Conservation (phyloP, 108 stramenopile genomes). For the Nitzschia sp. region DNA sequence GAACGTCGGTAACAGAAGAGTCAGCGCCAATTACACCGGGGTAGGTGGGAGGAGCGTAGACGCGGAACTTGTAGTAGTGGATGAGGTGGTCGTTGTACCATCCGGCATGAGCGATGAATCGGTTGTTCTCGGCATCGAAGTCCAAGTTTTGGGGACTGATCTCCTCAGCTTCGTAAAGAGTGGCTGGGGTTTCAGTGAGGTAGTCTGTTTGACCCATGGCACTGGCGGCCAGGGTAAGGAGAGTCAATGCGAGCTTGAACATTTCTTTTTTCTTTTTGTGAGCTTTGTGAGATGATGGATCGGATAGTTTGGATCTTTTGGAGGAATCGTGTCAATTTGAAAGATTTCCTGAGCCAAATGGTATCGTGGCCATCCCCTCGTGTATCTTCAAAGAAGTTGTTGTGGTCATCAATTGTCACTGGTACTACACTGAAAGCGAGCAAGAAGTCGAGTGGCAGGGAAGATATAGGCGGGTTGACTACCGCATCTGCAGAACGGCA, state of each 20-base stretch:
- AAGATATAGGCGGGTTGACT: no score
- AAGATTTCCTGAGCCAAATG: no score
- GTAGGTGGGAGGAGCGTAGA: constrained; percentile 27
- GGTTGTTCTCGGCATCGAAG: constrained; percentile 20
- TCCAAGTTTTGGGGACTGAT: constrained; percentile 11
- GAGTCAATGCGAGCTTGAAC: not conserved
- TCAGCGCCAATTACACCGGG: constrained; percentile 20
- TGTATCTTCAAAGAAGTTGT: no score
- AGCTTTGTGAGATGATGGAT: no score
- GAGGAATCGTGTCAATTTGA: no score
- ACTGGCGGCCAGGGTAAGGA: not conserved
- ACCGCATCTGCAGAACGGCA: no score
- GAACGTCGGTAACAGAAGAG: constrained; percentile 7
- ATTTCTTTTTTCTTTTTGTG: not conserved
- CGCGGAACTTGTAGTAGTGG: constrained; percentile 35
- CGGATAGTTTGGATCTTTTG: no score
- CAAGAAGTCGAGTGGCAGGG: no score
- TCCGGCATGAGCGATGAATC: constrained; percentile 26
- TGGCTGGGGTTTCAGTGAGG: not conserved
- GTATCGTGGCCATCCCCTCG: no score
- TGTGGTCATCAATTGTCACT: no score
- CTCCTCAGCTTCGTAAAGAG: not conserved
- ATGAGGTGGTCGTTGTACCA: constrained; percentile 34
- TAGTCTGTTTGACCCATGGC: not conserved
- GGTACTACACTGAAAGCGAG: no score